A percentile compares a stretch with the other conserved stretches of the same genome.
Evolutionary conservation across 257 asterid species (phyloP).

Genomic region (Plantago major): DNA sequence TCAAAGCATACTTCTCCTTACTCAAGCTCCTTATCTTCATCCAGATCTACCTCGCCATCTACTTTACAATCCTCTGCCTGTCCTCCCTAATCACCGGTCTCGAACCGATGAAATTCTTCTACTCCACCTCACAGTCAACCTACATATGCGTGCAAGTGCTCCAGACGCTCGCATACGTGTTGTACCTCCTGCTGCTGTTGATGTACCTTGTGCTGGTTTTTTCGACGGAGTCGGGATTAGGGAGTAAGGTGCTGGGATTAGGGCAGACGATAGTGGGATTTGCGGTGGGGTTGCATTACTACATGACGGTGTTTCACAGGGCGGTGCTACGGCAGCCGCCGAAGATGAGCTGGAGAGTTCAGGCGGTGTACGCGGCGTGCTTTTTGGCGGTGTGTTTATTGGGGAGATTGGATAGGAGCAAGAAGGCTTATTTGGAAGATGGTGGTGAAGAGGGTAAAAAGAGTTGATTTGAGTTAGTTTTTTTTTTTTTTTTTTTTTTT

Average conservation of each 20-base stretch:
- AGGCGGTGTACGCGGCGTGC: slow-evolving; percentile 77
- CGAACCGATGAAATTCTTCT: slow-evolving; percentile 80
- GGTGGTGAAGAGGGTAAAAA: slow-evolving; percentile 79
- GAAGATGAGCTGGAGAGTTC: slow-evolving; percentile 72
- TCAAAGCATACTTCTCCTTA: slow-evolving; percentile 80
- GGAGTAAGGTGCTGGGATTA: slow-evolving; percentile 59
- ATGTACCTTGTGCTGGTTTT: slow-evolving; percentile 79
- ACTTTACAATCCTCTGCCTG: slow-evolving; percentile 70
- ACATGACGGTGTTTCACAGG: slow-evolving; percentile 76
- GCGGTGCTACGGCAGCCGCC: slow-evolving; percentile 84
- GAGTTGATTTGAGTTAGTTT: slow-evolving; percentile 28
- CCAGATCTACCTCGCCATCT: slow-evolving; percentile 76
- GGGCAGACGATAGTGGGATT: slow-evolving; percentile 88
- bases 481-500: too few species aligned
- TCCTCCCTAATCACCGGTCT: slow-evolving; percentile 71
- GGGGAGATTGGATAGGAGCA: slow-evolving; percentile 52
- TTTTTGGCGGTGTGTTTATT: slow-evolving; percentile 66
- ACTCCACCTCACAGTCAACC: slow-evolving; percentile 82
- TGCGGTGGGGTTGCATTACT: slow-evolving; percentile 85
- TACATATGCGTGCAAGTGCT: slow-evolving; percentile 68
- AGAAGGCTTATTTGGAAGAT: slow-evolving; percentile 71
- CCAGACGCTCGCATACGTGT: slow-evolving; percentile 62
- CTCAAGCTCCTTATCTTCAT: slow-evolving; percentile 73
- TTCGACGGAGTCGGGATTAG: slow-evolving; percentile 63
- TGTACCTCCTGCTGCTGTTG: slow-evolving; percentile 79